phyloP scores from a whole-genome alignment of 2,329 filamentous ascomycete genomes.

The Penicillium janthinellum region DNA sequence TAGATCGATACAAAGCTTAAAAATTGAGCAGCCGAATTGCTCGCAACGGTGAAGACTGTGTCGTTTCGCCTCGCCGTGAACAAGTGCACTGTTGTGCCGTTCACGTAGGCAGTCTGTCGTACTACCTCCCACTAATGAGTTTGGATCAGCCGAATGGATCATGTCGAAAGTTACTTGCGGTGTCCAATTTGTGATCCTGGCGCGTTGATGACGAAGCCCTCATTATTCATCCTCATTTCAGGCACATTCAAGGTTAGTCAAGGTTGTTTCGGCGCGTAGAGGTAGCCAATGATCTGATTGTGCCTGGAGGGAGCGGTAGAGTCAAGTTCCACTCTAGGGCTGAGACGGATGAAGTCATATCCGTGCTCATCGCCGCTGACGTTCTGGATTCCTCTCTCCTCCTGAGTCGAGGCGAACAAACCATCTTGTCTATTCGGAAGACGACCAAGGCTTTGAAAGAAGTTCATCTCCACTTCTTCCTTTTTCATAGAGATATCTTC shows the following conservation, averaged over 20 bases:
- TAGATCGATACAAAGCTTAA: background rate
- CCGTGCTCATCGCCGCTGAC: background rate
- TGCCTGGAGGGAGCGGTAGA: background rate
- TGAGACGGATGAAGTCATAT: conserved; percentile 5
- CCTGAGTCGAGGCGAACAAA: background rate
- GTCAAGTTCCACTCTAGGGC: background rate
- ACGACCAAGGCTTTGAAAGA: too few relatives aligned
- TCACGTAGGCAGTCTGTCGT: background rate
- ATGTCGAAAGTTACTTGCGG: background rate
- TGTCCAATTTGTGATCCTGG: background rate
- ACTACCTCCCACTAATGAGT: background rate
- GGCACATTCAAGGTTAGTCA: background rate
- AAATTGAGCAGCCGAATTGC: background rate
- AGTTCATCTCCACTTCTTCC: too few relatives aligned
- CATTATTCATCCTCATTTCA: background rate
- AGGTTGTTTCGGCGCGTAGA: background rate
- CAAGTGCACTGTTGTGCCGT: background rate
- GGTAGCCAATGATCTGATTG: background rate
- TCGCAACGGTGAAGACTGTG: background rate
- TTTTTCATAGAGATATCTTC: too few relatives aligned
- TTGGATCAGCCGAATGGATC: background rate
- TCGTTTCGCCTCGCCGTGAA: background rate
- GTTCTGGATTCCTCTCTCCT: background rate
- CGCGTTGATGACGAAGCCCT: background rate
- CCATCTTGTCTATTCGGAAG: background rate